Conservation (phyloP, 2,329 filamentous ascomycete genomes). For the Epichloe glyceriae region DNA sequence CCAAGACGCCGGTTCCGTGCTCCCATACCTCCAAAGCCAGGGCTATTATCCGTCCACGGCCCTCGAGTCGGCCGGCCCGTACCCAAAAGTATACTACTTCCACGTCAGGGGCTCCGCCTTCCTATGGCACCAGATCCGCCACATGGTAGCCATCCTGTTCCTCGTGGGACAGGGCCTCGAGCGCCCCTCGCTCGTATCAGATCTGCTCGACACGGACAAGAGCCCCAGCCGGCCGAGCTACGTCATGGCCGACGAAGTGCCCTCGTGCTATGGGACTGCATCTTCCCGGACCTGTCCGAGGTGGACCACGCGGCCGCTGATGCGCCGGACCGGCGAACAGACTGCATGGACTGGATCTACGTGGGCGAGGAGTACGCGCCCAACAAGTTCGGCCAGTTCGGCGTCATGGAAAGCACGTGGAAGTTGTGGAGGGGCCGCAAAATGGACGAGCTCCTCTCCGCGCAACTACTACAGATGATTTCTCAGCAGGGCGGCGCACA, state of each 20-base stretch:
- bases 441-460: slow-evolving; percentile 78
- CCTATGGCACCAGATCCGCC: slow-evolving; percentile 94
- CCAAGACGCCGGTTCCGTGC: slow-evolving; percentile 34
- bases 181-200: slow-evolving; percentile 54
- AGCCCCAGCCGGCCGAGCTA: slow-evolving; percentile 74
- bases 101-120: slow-evolving; percentile 84
- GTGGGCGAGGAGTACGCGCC: slow-evolving; percentile 50
- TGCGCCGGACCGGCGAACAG: slow-evolving; percentile 22
- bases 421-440: slow-evolving; percentile 69
- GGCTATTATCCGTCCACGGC: slow-evolving; percentile 12
- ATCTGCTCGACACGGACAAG: slow-evolving; percentile 58
- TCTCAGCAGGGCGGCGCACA: slow-evolving; percentile 23
- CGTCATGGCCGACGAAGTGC: slow-evolving; percentile 79
- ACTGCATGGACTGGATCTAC: slow-evolving; percentile 67
- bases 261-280: slow-evolving; percentile 94
- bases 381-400: slow-evolving; percentile 50
- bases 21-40: slow-evolving; percentile 40
- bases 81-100: slow-evolving; percentile 71
- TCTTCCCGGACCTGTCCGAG: slow-evolving; percentile 49
- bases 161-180: slow-evolving; percentile 83
- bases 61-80: slow-evolving; percentile 4
- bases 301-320: neutral
- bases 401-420: slow-evolving; percentile 69
- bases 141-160: slow-evolving; percentile 90
- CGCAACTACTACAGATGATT: slow-evolving; percentile 55